Evolutionary conservation across 192 early-diverging fungal genomes (phyloP).

Genomic region (Chytriomyces hyalinus): DNA sequence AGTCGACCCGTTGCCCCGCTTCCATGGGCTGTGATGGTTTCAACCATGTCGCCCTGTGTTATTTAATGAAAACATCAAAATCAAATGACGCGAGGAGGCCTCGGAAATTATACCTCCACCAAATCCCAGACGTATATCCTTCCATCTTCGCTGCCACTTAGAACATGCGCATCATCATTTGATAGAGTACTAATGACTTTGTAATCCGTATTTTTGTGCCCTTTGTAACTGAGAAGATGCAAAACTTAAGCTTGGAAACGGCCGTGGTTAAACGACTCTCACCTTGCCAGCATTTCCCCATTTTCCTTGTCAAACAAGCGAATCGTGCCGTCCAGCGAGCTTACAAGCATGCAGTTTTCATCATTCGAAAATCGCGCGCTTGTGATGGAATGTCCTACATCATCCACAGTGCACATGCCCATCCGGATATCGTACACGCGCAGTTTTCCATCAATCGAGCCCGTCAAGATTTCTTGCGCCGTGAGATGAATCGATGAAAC

Average conservation of each 20-base stretch:
- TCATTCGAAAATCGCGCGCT: slow-evolving; percentile 71
- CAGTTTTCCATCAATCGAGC: slow-evolving; percentile 84
- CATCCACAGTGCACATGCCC: slow-evolving; percentile 71
- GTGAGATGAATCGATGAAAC: slow-evolving; percentile 77
- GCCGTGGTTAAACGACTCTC: slow-evolving; percentile 25
- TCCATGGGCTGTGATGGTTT: slow-evolving; percentile 58
- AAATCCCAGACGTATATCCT: slow-evolving; percentile 86
- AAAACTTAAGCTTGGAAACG: neutral
- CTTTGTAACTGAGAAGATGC: slow-evolving; percentile 62
- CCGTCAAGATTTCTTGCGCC: slow-evolving; percentile 75
- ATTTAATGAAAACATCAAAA: slow-evolving; percentile 8
- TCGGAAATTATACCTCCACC: slow-evolving; percentile 57
- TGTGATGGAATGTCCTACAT: slow-evolving; percentile 79
- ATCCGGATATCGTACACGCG: slow-evolving; percentile 85
- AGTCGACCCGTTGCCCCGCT: slow-evolving; percentile 41
- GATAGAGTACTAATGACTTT: slow-evolving; percentile 74
- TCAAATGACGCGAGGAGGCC: neutral
- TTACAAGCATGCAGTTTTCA: slow-evolving; percentile 74
- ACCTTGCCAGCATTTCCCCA: slow-evolving; percentile 75
- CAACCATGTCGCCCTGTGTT: slow-evolving; percentile 53
- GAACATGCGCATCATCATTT: slow-evolving; percentile 72
- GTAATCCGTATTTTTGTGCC: slow-evolving; percentile 82
- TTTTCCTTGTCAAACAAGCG: slow-evolving; percentile 82
- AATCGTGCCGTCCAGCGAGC: slow-evolving; percentile 77
- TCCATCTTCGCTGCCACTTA: slow-evolving; percentile 91